Conservation (phyloP, 202 grass and related monocot genomes). For the Saccharum hybrid region DNA sequence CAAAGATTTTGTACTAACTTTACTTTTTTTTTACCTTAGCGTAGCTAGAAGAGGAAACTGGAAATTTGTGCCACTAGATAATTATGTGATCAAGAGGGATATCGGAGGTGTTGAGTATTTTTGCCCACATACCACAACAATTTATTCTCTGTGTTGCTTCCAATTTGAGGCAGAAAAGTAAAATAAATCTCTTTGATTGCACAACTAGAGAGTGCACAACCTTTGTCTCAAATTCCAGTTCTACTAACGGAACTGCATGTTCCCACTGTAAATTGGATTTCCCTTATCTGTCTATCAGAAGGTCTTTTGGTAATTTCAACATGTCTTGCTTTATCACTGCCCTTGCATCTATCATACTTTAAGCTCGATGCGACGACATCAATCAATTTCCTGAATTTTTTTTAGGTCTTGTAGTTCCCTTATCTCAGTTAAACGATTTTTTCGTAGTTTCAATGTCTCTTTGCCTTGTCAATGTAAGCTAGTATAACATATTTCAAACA, state of each 20-base stretch:
- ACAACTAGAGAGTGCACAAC: background rate
- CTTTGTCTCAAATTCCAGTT: background rate
- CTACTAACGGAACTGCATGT: background rate
- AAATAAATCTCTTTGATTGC: background rate
- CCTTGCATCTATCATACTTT: conserved; percentile 19
- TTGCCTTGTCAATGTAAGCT: background rate
- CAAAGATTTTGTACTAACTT: background rate
- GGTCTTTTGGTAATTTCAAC: background rate
- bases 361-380: background rate
- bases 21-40: background rate
- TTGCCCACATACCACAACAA: background rate
- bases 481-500: background rate
- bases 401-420: conserved; percentile 47
- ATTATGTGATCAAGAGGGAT: background rate
- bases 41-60: background rate
- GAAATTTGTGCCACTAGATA: background rate
- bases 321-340: background rate
- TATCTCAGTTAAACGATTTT: background rate
- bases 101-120: background rate
- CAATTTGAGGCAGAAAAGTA: background rate
- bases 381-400: conserved; percentile 3
- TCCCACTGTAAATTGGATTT: background rate
- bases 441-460: background rate
- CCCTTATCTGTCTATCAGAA: background rate
- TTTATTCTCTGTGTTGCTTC: background rate